phyloP scores from a whole-genome alignment of 1,139 yeast genomes.

The Yamadazyma mexicana region DNA sequence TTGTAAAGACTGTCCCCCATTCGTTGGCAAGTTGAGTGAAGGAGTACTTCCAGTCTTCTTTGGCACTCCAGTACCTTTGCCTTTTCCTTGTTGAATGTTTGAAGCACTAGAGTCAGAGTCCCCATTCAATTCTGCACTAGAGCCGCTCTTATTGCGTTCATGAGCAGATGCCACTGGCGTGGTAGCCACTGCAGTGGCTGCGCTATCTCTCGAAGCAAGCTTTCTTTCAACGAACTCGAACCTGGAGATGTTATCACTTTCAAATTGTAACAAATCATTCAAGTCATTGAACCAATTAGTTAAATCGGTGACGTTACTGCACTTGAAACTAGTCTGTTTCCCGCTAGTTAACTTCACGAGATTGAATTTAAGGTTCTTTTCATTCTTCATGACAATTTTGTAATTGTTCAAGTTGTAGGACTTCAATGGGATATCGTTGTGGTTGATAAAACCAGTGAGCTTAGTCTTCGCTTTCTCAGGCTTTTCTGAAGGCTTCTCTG shows the following conservation, averaged over 20 bases:
- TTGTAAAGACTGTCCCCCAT: conserved; percentile 10
- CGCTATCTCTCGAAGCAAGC: conserved; percentile 9
- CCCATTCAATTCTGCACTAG: neutral
- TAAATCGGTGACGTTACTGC: conserved; percentile 32
- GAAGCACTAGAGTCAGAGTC: neutral
- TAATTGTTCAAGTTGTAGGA: conserved; percentile 47
- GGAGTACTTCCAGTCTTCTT: neutral
- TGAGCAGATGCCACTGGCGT: neutral
- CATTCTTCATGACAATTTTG: conserved; percentile 33
- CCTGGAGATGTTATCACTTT: conserved; percentile 33
- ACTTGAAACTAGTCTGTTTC: conserved; percentile 41
- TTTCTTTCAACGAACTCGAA: conserved; percentile 35
- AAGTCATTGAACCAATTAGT: conserved; percentile 40
- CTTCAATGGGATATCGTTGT: conserved; percentile 41
- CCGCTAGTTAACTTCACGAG: conserved; percentile 27
- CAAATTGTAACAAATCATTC: conserved; percentile 39
- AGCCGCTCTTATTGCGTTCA: neutral
- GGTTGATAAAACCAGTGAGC: conserved; percentile 44
- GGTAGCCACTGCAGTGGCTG: neutral
- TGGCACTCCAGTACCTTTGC: neutral
- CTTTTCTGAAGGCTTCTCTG: conserved; percentile 2
- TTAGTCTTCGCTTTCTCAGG: conserved; percentile 28
- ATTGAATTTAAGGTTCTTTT: conserved; percentile 35
- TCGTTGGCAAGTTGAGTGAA: neutral
- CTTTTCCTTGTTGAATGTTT: neutral